phyloP scores from a whole-genome alignment of 1,139 yeast genomes.

The Magnusiomyces suaveolens region DNA sequence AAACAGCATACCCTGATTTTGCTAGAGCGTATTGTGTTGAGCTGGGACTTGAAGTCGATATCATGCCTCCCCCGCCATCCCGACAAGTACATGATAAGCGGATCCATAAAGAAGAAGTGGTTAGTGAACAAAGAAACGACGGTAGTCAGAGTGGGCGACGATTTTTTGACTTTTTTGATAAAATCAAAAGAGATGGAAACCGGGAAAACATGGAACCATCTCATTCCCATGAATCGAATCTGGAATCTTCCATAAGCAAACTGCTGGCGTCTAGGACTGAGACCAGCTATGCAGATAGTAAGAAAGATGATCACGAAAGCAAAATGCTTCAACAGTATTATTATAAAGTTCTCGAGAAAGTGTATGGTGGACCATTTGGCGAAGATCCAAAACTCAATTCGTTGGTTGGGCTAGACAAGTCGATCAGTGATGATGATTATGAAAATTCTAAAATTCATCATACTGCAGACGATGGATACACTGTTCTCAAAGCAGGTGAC shows the following conservation, averaged over 20 bases:
- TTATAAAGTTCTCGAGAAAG: not conserved
- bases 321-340: not conserved
- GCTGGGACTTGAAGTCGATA: slow-evolving; percentile 22
- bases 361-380: not conserved
- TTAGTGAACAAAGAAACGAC: not conserved
- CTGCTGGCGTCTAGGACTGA: too few relatives aligned
- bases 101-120: not conserved
- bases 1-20: slow-evolving; percentile 20
- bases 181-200: not conserved
- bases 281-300: too few relatives aligned
- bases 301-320: not conserved
- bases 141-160: too few relatives aligned
- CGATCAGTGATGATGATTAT: too few relatives aligned
- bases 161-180: not conserved
- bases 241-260: too few relatives aligned
- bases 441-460: too few relatives aligned
- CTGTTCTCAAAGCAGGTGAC: slow-evolving; percentile 23
- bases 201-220: too few relatives aligned
- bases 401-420: not conserved
- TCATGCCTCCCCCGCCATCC: slow-evolving; percentile 6
- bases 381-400: not conserved
- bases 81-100: not conserved
- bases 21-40: slow-evolving; percentile 26
- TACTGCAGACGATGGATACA: not conserved
- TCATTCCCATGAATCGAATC: too few relatives aligned